phyloP scores from a whole-genome alignment of 768 basidiomycete genomes.

The Amanita rubescens region DNA sequence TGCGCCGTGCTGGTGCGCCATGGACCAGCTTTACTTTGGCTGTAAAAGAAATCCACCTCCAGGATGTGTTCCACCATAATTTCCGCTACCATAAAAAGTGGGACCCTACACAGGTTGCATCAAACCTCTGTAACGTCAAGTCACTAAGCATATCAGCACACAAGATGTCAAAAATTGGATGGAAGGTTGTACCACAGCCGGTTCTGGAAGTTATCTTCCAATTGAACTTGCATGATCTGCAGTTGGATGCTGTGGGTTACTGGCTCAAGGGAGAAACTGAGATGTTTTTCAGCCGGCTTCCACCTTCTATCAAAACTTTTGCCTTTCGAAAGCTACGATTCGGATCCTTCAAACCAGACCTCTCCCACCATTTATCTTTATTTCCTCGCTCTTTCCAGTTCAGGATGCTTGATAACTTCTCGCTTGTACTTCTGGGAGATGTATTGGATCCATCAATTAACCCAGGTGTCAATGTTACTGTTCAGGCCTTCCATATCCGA shows the following conservation, averaged over 20 bases:
- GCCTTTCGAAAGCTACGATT: neutral
- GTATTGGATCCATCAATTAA: constrained; percentile 1
- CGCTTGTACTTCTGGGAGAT: neutral
- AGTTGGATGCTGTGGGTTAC: neutral
- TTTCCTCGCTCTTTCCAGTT: constrained; percentile 1
- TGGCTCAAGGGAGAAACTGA: neutral
- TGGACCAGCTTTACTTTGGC: constrained; percentile 1
- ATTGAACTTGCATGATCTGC: constrained; percentile 1
- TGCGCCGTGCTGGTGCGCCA: neutral
- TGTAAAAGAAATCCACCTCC: constrained; percentile 1
- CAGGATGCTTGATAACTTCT: neutral
- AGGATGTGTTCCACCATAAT: neutral
- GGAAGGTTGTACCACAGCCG: neutral
- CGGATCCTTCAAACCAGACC: neutral
- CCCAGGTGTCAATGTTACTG: neutral
- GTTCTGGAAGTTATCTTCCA: constrained; percentile 1
- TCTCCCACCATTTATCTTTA: neutral
- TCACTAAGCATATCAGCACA: constrained; percentile 2
- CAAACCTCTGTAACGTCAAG: neutral
- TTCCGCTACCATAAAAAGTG: neutral
- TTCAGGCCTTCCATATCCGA: constrained; percentile 3
- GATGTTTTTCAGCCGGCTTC: neutral
- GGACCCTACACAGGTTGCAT: neutral
- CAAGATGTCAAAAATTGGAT: neutral
- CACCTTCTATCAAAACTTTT: neutral